Base-by-base conservation (phyloP, 2,329 filamentous ascomycete genomes). In the Bipolaris cookei region DNA sequence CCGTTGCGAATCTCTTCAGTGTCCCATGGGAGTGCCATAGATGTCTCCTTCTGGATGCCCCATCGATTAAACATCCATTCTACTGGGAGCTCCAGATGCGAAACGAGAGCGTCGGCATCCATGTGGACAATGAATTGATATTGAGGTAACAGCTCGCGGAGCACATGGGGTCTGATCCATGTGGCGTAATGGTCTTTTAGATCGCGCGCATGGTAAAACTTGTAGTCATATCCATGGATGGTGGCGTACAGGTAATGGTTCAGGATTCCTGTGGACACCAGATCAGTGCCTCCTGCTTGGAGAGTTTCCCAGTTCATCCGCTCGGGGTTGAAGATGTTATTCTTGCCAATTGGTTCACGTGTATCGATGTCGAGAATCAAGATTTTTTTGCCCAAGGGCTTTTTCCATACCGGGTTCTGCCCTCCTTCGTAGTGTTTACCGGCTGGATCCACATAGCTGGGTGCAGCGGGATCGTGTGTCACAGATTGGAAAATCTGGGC, bases 61-160 rank as follows among this genome's bases (percentile, higher is more conserved):
- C 80, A 82, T 38, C 78, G 73, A 62, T 80, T 81, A 64, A 83
- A 74, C 6, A 83, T 74, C 77, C 79, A 82, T 67, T 83, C 81
- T 14, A 82, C 56, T 2, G 80, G 80, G 0, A 83, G 63, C 32
- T 80, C 73, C 1, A 77, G 73, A 51, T 81, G 72, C 0, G 73
- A 68, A 50, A 82, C 74, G 6, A 77, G 72, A 16, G 74, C 77
- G 56, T 83, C 81, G 21, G 78, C 76, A 61, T 83, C 81, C 50
- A 82, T 63, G 42, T 79, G 78, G 43, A 82, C 68, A 20, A 82
- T 76, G 6, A 80, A 76, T 4, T 77, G 68, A 65, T 82, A 78
- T 1, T 71, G 59, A 21, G 71, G 67, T n/a, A 81, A 67, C 1
- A 78, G 72, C 18, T 79, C 69, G 35, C 71, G 69, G 23, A 81